phyloP scores from a whole-genome alignment of 2,329 filamentous ascomycete genomes.

The Zymoseptoria ardabiliae region DNA sequence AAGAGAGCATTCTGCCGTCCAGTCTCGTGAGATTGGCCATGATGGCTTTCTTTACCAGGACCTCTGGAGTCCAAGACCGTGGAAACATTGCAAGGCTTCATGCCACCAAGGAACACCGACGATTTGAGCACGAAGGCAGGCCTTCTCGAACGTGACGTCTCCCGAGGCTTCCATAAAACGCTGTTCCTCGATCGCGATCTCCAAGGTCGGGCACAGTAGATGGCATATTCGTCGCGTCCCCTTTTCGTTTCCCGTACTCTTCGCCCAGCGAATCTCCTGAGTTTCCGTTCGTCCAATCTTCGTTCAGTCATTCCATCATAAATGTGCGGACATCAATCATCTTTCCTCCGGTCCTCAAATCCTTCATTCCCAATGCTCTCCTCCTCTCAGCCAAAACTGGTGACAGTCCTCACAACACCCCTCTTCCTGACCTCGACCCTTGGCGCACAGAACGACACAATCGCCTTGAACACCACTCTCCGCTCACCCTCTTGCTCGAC shows the following conservation, averaged over 20 bases:
- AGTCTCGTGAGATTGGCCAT: neutral
- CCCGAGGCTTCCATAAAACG: neutral
- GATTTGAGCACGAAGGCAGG: too few relatives aligned
- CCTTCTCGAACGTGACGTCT: too few relatives aligned
- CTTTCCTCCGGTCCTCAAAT: neutral
- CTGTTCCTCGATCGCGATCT: neutral
- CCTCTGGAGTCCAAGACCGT: neutral
- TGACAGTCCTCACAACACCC: conserved; percentile 12
- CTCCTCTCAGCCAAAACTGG: conserved; percentile 10
- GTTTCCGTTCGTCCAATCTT: neutral
- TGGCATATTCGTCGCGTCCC: too few relatives aligned
- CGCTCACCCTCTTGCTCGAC: neutral
- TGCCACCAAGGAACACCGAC: neutral
- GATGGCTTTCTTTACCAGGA: neutral
- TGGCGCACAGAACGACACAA: conserved; percentile 21
- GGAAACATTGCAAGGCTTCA: neutral
- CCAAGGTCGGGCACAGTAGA: neutral
- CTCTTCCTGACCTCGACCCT: conserved; percentile 12
- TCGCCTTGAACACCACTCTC: conserved; percentile 21
- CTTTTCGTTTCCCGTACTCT: too few relatives aligned
- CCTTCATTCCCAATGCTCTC: neutral
- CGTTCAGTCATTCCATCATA: neutral
- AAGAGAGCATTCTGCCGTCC: neutral
- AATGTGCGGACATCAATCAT: neutral
- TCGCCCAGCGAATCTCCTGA: neutral